These are phyloP conservation scores for Crithidia brevicula DNA, from an alignment of 208 protist species.

Conservation along the genomic window DNA sequence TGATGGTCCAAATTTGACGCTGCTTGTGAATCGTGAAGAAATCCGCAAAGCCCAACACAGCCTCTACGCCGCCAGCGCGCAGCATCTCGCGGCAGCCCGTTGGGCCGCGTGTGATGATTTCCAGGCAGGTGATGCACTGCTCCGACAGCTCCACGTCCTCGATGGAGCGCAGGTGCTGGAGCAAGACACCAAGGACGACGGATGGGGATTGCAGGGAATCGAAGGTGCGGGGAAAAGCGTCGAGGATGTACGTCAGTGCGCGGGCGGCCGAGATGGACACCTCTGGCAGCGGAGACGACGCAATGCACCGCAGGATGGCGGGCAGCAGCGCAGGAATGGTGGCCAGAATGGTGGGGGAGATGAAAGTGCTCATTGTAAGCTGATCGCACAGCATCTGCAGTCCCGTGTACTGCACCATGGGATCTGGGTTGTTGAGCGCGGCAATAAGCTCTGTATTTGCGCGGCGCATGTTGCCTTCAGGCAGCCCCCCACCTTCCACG, in stretches of 20 bases:
- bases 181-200: slow-evolving; percentile 67
- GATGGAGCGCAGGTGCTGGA: slow-evolving; percentile 84
- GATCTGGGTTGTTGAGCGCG: slow-evolving; percentile 61
- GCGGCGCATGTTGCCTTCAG: slow-evolving; percentile 23
- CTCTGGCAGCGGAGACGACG: slow-evolving; percentile 84
- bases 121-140: slow-evolving; percentile 91
- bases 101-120: slow-evolving; percentile 81
- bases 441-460: slow-evolving; percentile 38
- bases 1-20: slow-evolving; percentile 83
- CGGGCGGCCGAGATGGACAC: slow-evolving; percentile 89
- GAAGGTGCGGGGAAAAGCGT: slow-evolving; percentile 79
- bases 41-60: slow-evolving; percentile 91
- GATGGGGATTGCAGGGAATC: slow-evolving; percentile 48
- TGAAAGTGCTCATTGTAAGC: slow-evolving; percentile 89
- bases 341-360: slow-evolving; percentile 75
- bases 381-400: slow-evolving; percentile 90
- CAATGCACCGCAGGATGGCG: slow-evolving; percentile 72
- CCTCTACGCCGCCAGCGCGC: slow-evolving; percentile 72
- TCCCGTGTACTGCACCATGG: slow-evolving; percentile 50
- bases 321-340: slow-evolving; percentile 61
- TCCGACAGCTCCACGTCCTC: slow-evolving; percentile 96
- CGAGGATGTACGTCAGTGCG: slow-evolving; percentile 91
- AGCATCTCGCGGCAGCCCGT: slow-evolving; percentile 53
- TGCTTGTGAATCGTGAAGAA: slow-evolving; percentile 94
- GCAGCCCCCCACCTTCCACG: slow-evolving; percentile 20